Evolutionary conservation across 2,329 filamentous ascomycete species (phyloP), one percentile per base, ranked within the genome.

Genomic region (Didymella pomorum): DNA sequence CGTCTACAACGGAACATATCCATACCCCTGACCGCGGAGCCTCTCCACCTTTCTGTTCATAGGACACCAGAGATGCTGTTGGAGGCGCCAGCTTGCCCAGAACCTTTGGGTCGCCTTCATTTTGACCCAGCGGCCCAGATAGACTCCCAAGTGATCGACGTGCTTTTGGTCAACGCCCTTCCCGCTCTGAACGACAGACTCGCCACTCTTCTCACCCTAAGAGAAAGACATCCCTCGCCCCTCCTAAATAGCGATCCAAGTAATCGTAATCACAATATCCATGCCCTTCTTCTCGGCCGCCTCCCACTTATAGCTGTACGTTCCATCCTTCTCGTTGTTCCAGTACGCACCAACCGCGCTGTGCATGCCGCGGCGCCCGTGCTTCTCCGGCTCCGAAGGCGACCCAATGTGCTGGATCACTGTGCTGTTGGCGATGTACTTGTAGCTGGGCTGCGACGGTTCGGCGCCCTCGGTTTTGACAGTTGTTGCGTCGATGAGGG

Each of bases 341-440:
- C 91, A 95, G 83, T 90, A 95, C 31, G 91, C 92, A 47, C 91
- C 91, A 43, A 89, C 91, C 21, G 91, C 91, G 76, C 87, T 90
- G 82, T 95, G 91, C 91, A 95, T 95, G 65, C 95, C 95, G 65
- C 94, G 87, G 66, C 93, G 87, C 55, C 93, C 94, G 56, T 90
- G 89, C 74, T 89, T 89, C 61, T 84, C 83, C 23, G 76, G 74
- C 76, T 75, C 78, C 4, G 71, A 69, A 33, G 72, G 70, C 20
- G 69, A 66, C 41, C 70, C 70, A 31, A 94, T 83, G 81, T 98
- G 94, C 82, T 99, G 94, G 69, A 98, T 96, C 75, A 98, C 97
- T 66, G 94, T 98, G 83, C 92, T 96, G 84, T 97, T 98, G 81
- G 96, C 93, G 69, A 93, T 92, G 81, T 94, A 98, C 80, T 98